Evolutionary conservation across 2,329 filamentous ascomycete genomes (phyloP), one percentile per base, ranked within the genome.

Genomic region (Penicillium sp.): DNA sequence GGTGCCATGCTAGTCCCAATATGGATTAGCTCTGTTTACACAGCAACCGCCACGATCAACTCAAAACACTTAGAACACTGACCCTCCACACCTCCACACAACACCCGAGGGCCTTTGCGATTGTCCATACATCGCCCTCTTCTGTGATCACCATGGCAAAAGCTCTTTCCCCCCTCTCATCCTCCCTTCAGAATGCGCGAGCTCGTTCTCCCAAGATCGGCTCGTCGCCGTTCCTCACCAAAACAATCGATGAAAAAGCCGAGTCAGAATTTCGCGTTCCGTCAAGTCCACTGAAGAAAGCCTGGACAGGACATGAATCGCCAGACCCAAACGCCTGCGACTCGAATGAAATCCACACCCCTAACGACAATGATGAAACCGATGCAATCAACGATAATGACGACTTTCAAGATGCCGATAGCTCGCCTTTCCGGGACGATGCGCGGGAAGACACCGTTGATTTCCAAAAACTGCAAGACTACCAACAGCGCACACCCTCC

Each of bases 141-240:
- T 49, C 51, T 11, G 9, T 15, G 18, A 18, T 23, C 46, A 57
- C 31, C 51, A 77, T 77, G 74, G 67, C 73, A 52, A 71, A 70
- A 53, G 73, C 75, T 49, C 62, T 77, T 29, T 75, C 72, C 5
- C 70, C 72, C n/a, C 67, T 77, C 44, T 73, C 74, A 40, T 65
- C 73, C 25, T 75, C 74, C 43, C 71, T 68, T 57, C 74, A 76
- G 56, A 78, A 77, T 59, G 69, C 69, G 41, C 72, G 75, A 56
- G 65, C 65, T 46, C 65, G 65, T 29, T 74, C 69, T 29, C 61
- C 61, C 27, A 57, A 59, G 49, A 54, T 55, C 33, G 60, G 49
- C 42, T 66, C 63, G 14, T 66, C 63, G 47, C 63, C 63, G 7
- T 65, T 66, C 27, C 50, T 66, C 31, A 58, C 61, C 22, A 65